These are phyloP conservation scores for Aspergillus baeticus DNA, from an alignment of 495 filamentous ascomycete genomes.

Conservation along the genomic window DNA sequence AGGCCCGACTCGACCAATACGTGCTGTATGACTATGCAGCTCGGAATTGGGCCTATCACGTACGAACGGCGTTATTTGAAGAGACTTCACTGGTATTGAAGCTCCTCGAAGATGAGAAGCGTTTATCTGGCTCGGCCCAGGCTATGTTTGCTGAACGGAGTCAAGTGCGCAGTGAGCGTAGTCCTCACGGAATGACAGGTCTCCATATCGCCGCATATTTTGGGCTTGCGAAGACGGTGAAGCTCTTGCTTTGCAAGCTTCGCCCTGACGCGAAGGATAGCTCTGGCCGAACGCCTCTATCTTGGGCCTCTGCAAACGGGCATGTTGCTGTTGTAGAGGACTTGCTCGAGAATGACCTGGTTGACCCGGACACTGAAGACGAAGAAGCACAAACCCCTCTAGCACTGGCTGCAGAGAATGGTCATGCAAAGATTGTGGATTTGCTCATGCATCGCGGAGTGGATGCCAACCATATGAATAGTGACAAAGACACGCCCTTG, in stretches of 20 bases:
- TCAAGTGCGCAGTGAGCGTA: too few species aligned
- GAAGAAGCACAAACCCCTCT: not conserved
- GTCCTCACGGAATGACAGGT: not conserved
- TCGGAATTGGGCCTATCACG: conserved; percentile 32
- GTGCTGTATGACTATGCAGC: conserved; percentile 31
- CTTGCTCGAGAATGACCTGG: conserved; percentile 12
- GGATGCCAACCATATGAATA: conserved; percentile 21
- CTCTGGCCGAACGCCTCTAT: conserved; percentile 21
- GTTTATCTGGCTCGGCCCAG: conserved; percentile 2
- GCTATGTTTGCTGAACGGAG: conserved; percentile 7
- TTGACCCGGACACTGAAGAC: conserved; percentile 9
- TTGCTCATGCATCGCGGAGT: not conserved
- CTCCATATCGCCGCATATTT: conserved; percentile 20
- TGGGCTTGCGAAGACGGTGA: conserved; percentile 9
- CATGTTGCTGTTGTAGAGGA: conserved; percentile 15
- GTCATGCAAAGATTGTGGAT: not conserved
- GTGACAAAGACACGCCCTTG: not conserved
- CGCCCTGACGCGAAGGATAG: conserved; percentile 4
- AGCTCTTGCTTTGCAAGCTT: not conserved
- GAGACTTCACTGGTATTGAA: not conserved
- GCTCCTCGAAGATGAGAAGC: conserved; percentile 19
- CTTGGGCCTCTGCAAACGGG: conserved; percentile 20
- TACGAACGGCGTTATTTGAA: not conserved
- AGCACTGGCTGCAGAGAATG: not conserved
- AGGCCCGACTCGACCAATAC: conserved; percentile 17